Base-by-base conservation (phyloP, 352 stramenopile genomes). In the Phytophthora hybrid region DNA sequence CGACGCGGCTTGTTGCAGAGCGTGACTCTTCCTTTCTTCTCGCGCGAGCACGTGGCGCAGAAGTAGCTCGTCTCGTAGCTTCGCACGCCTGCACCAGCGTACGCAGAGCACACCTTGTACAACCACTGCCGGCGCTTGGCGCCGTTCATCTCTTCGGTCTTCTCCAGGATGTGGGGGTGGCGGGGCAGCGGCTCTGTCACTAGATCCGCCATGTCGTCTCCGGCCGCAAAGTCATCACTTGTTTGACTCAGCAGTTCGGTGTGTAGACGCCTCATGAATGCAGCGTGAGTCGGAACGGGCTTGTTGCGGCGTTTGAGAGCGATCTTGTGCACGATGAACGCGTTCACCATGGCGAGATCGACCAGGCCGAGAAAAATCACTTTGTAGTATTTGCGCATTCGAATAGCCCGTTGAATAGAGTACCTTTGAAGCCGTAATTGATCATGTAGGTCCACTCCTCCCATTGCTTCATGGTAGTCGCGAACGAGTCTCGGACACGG, bases 321-420 rank as follows among this genome's bases (percentile, higher is more conserved):
- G 2, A 73, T 29, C 8, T 60, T 61, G 44, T 74, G 49, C 0
- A 80, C 32, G 57, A 80, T 63, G 51, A 69, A 79, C 13, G 21
- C 39, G 16, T 79, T 79, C 7, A 75, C 58, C 31, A 75, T 57
- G 5, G 73, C 59, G 32, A 73, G 63, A 26, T 79, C 73, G 0
- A 79, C 58, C 21, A 79, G 21, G 2, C 59, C 63, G 1, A 80
- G 46, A 52, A 80, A 77, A 9, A 77, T 39, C 1, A 32, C 67
- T 14, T 77, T 80, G 73, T 74, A 72, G 52, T 77, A 77, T 44
- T 76, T 74, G 0, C 37, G 3, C 39, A 80, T 61, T 0, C 58
- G 26, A 31, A 31, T 31, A 31, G 26, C 26, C 26, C 26, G 26
- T 31, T 31, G 26, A 31, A 31, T 31, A 31, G 26, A 31, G 26